Percentiles rank a stretch among this genome's conserved stretches.
phyloP scores from a whole-genome alignment of 2,329 filamentous ascomycete species.

The Davidsoniella virescens region DNA sequence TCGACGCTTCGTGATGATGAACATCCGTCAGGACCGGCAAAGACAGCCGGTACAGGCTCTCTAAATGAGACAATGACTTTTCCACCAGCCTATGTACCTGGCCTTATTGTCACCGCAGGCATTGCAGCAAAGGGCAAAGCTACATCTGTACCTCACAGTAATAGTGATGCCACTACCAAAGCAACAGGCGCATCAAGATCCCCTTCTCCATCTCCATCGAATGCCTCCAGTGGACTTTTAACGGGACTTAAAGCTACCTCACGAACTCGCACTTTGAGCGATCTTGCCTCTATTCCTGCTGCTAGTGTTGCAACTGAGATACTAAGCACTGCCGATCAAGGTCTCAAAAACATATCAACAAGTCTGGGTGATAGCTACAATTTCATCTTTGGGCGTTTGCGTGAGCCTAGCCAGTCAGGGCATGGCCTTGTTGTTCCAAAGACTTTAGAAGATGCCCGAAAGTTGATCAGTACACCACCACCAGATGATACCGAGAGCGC shows the following conservation, averaged over 20 bases:
- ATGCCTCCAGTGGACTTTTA: constrained; percentile 2
- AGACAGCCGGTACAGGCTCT: constrained; percentile 33
- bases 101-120: constrained; percentile 21
- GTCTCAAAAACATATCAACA: constrained; percentile 79
- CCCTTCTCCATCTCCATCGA: not conserved
- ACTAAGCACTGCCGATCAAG: constrained; percentile 76
- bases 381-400: constrained; percentile 76
- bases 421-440: constrained; percentile 53
- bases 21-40: constrained; percentile 48
- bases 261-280: constrained; percentile 59
- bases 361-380: constrained; percentile 87
- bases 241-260: constrained; percentile 15
- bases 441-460: constrained; percentile 82
- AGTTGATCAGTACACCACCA: constrained; percentile 62
- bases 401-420: constrained; percentile 36
- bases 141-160: not conserved
- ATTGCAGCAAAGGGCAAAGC: not conserved
- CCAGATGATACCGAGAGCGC: constrained; percentile 39
- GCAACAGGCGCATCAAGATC: not conserved
- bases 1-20: constrained; percentile 76
- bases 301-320: constrained; percentile 72
- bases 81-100: constrained; percentile 37
- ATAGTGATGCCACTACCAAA: not conserved
- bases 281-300: constrained; percentile 70
- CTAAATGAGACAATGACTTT: constrained; percentile 33